Evolutionary conservation across 441 rosid species (phyloP), one percentile per base, ranked within the genome.

Genomic region (Geranium incanum): DNA sequence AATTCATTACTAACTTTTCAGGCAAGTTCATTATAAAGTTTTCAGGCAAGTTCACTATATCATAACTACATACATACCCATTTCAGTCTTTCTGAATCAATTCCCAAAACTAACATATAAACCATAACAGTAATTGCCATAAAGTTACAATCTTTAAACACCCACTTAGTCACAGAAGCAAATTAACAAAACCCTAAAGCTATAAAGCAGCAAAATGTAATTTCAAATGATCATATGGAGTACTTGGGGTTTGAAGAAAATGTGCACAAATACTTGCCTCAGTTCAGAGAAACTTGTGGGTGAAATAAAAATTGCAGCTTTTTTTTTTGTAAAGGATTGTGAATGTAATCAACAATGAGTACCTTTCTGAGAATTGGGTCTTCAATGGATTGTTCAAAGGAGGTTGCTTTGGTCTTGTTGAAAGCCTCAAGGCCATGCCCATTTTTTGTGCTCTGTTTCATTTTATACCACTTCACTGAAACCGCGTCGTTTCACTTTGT

Each of bases 1-100:
- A 28, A 28, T 28, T 28, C 33, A 28, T 28, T 28, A 28, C 96
- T 41, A 93, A 91, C 80, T 93, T 93, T 79, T 74, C 92, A 41
- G 97, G 95, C 86, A 85, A 68, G 65, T 21, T 67, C 36, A 28
- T 28, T 28, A 28, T 28, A 28, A 28, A 2, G 33, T 28, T 28
- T 28, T 28, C 3, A 28, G 21, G 21, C 33, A 1, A 2, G 3
- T 28, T 28, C 33, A 28, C 33, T 2, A 28, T 28, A 28, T 28
- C 33, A 28, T 28, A 28, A 2, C 33, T 28, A 1, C 33, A 28
- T 2, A 1, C 33, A 28, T 2, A 1, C 33, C 33, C 33, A 28
- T 28, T 28, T 28, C 33, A 28, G 33, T 28, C 33, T 28, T 28
- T 28, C 33, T 28, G 33, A 28, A 28, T 28, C 33, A 28, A 28